Conservation (phyloP, 805 yeast species). For the Yarrowia divulgata region DNA sequence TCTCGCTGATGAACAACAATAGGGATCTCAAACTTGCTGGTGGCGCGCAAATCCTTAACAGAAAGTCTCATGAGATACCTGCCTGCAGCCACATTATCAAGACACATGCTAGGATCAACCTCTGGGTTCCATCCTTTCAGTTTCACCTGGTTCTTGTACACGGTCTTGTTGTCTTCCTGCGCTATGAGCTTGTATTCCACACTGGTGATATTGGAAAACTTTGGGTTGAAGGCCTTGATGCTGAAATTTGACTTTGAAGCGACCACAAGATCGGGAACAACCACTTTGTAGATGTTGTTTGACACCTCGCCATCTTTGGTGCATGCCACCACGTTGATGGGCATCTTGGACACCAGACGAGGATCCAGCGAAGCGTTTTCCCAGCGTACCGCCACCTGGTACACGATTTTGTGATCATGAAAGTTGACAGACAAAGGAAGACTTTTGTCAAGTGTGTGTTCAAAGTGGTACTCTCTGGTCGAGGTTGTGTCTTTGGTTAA, state of each 20-base stretch:
- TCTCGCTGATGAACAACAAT: constrained; percentile 1
- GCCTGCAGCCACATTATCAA: neutral
- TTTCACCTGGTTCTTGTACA: neutral
- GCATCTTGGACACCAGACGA: neutral
- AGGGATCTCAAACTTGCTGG: constrained; percentile 17
- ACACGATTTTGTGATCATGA: neutral
- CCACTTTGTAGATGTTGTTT: neutral
- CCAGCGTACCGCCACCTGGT: constrained; percentile 1
- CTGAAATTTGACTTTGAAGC: neutral
- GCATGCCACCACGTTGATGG: neutral
- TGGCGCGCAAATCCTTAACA: neutral
- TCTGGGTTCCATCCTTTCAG: constrained; percentile 14
- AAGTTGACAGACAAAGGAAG: neutral
- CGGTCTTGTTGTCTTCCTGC: neutral
- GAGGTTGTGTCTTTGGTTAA: constrained; percentile 2
- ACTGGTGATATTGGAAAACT: constrained; percentile 13
- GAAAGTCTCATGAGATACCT: constrained; percentile 1
- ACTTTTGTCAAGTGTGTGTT: neutral
- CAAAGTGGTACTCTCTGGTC: neutral
- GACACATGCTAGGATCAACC: neutral
- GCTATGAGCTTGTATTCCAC: constrained; percentile 5
- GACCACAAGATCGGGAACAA: neutral
- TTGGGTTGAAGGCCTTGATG: constrained; percentile 14
- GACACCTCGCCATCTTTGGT: constrained; percentile 3
- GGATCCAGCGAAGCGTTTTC: neutral